A percentile compares a stretch with the other conserved stretches of the same genome.
Conservation (phyloP, 1,139 yeast species). For the Sugiyamaella pinicola region DNA sequence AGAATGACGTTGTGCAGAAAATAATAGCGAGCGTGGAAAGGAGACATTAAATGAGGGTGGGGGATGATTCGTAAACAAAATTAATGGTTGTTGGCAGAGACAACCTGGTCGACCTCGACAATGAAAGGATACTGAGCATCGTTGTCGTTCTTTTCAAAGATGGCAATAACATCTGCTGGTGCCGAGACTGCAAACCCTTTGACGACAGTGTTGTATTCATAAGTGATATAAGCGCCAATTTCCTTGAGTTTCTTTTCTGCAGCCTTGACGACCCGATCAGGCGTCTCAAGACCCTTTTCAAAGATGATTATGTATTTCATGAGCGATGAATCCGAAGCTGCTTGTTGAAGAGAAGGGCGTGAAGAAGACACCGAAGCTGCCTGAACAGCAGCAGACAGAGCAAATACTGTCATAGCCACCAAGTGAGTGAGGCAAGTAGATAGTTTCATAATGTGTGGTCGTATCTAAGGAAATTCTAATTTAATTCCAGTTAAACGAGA, state of each 20-base stretch:
- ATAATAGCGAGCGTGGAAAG: not conserved
- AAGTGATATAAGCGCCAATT: slow-evolving; percentile 45
- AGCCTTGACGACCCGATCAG: slow-evolving; percentile 39
- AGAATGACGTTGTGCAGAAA: not conserved
- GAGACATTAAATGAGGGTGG: no score
- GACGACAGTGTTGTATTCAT: slow-evolving; percentile 46
- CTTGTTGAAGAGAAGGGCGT: slow-evolving; percentile 43
- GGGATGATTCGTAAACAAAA: not conserved
- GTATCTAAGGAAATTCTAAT: no score
- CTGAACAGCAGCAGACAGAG: not conserved
- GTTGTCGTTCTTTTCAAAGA: slow-evolving; percentile 33
- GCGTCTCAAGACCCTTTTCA: slow-evolving; percentile 42
- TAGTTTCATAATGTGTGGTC: not conserved
- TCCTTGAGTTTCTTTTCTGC: slow-evolving; percentile 41
- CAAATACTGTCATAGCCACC: not conserved
- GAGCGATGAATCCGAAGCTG: slow-evolving; percentile 48
- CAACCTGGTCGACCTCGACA: slow-evolving; percentile 45
- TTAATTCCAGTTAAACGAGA: no score
- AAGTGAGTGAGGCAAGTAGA: not conserved
- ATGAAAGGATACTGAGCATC: slow-evolving; percentile 44
- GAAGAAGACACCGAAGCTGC: slow-evolving; percentile 9
- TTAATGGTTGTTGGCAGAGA: slow-evolving; percentile 16
- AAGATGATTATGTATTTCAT: slow-evolving; percentile 41
- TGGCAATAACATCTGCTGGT: slow-evolving; percentile 35
- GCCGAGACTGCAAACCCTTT: slow-evolving; percentile 47